Evolutionary conservation across 2,329 filamentous ascomycete species (phyloP).

Genomic region (Pseudogymnoascus sp.): DNA sequence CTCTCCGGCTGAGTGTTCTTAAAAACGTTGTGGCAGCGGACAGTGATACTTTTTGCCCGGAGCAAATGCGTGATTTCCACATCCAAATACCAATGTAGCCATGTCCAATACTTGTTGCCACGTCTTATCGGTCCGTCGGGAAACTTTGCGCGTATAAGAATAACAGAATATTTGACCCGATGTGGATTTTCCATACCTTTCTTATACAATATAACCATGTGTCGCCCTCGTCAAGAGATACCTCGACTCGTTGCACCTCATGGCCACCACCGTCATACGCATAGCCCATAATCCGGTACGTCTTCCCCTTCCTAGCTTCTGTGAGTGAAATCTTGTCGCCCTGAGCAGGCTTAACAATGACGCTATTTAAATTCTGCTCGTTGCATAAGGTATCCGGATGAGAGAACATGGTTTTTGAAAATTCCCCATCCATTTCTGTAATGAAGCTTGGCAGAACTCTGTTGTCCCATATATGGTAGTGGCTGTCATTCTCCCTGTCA

Average conservation of each 20-base stretch:
- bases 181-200: background rate
- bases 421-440: conserved; percentile 39
- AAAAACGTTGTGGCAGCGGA: conserved; percentile 41
- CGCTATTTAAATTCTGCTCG: conserved; percentile 42
- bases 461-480: conserved; percentile 44
- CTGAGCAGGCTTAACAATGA: conserved; percentile 38
- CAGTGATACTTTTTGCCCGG: conserved; percentile 34
- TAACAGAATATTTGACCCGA: conserved; percentile 17
- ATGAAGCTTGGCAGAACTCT: conserved; percentile 40
- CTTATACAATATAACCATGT: conserved; percentile 43
- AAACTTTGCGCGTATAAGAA: conserved; percentile 24
- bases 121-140: conserved; percentile 42
- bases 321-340: conserved; percentile 35
- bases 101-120: conserved; percentile 46
- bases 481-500: conserved; percentile 35
- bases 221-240: conserved; percentile 38
- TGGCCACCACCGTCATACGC: conserved; percentile 44
- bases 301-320: conserved; percentile 31
- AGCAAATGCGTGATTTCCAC: conserved; percentile 37
- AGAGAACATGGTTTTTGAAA: conserved; percentile 38
- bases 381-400: conserved; percentile 41
- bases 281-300: conserved; percentile 38
- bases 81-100: conserved; percentile 45
- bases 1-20: conserved; percentile 42
- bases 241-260: conserved; percentile 41